A percentile compares a stretch with the other conserved stretches of the same genome.
phyloP scores from a whole-genome alignment of 2,329 filamentous ascomycete species.

The Ceratocystis eucalypticola region DNA sequence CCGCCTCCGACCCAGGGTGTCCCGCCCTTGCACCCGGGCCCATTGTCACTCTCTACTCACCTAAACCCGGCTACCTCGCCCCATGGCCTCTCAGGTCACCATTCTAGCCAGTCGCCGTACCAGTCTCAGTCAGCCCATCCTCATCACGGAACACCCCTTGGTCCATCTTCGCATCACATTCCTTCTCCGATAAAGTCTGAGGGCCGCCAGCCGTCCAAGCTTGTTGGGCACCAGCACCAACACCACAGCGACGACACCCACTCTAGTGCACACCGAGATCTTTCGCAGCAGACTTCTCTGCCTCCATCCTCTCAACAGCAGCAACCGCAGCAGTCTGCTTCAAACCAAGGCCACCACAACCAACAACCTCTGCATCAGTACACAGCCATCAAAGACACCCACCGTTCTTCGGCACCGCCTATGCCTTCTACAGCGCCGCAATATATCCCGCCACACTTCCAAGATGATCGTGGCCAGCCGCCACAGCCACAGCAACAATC shows the following conservation, averaged over 20 bases:
- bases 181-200: conserved; percentile 9
- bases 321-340: conserved; percentile 23
- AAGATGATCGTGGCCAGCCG: conserved; percentile 1
- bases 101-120: conserved; percentile 18
- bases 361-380: conserved; percentile 19
- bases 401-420: conserved; percentile 7
- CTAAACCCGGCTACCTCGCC: neutral
- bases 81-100: neutral
- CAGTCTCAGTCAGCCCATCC: conserved; percentile 23
- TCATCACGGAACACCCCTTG: conserved; percentile 23
- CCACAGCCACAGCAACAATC: neutral
- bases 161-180: neutral
- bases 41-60: conserved; percentile 14
- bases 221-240: conserved; percentile 4
- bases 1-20: neutral
- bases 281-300: conserved; percentile 26
- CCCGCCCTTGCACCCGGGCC: neutral
- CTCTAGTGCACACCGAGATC: conserved; percentile 16
- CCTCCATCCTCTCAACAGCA: conserved; percentile 28
- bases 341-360: neutral
- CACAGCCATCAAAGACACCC: conserved; percentile 21
- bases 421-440: neutral
- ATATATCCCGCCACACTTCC: neutral
- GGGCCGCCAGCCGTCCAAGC: conserved; percentile 4
- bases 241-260: conserved; percentile 7